A percentile compares a stretch with the other conserved stretches of the same genome.
phyloP scores from a whole-genome alignment of 306 rosid species.

The Dryas alaskensis region DNA sequence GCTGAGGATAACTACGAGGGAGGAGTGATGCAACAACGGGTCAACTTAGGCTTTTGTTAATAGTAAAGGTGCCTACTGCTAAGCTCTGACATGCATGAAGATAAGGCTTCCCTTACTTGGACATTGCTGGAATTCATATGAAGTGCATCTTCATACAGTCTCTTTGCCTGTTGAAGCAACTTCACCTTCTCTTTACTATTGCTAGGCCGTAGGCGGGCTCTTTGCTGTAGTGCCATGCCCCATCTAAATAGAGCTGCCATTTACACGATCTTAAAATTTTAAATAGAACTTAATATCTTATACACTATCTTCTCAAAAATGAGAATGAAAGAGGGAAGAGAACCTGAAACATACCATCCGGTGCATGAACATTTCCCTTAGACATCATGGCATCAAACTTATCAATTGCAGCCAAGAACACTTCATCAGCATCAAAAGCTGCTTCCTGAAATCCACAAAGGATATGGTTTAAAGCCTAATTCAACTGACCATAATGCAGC shows the following conservation, averaged over 20 bases:
- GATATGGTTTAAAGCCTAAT: constrained; percentile 12
- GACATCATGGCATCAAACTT: constrained; percentile 92
- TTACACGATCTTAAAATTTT: background rate
- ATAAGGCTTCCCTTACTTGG: constrained; percentile 71
- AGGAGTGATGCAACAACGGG: background rate
- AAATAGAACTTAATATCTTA: background rate
- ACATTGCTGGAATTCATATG: constrained; percentile 64
- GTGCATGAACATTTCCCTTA: constrained; percentile 76
- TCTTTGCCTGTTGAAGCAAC: constrained; percentile 78
- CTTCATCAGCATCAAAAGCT: constrained; percentile 86
- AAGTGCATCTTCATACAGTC: constrained; percentile 81
- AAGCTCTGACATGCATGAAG: constrained; percentile 71
- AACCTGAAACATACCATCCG: constrained; percentile 58
- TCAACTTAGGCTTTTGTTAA: constrained; percentile 12
- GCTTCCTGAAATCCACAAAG: constrained; percentile 60
- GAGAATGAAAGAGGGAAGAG: background rate
- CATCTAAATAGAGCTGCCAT: constrained; percentile 82
- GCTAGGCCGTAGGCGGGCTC: constrained; percentile 75
- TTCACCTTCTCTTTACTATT: constrained; percentile 83
- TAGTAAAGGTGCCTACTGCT: constrained; percentile 40
- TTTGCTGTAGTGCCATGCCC: constrained; percentile 84
- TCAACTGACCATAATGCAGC: constrained; percentile 14
- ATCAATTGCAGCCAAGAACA: constrained; percentile 94
- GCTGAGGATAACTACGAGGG: background rate
- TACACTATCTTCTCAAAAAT: background rate